Base-by-base conservation (phyloP, 2,329 filamentous ascomycete species). In the Ophiostoma pallidulum region DNA sequence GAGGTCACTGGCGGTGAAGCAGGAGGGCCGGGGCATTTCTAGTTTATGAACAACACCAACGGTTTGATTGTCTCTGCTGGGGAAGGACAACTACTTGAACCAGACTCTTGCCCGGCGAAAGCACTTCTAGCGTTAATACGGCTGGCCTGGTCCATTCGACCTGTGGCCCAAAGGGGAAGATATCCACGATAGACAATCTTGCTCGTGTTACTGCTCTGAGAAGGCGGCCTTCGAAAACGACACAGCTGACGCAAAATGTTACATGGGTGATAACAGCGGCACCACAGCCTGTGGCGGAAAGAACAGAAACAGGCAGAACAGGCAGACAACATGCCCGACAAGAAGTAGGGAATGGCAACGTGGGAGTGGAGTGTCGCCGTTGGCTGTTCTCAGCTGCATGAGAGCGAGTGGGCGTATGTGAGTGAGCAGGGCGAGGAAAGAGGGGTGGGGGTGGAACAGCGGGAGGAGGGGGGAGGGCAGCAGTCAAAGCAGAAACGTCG, bases 61-160 rank as follows among this genome's bases (percentile, higher is more conserved):
- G 43, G 43, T 22, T 28, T 39, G n/a, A 8, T 24, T 50, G 43
- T 50, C 33, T 46, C 38, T 38, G 22, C 16, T 45, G 44, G 43
- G 31, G 48, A 22, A 40, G 28, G 29, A 47, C 48, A 44, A 24
- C 32, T 7, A 20, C 32, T 12, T 38, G 33, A 12, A n/a, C n/a
- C 33, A 18, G 36, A 35, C 31, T n/a, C n/a, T n/a, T n/a, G n/a
- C n/a, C n/a, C n/a, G n/a, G n/a, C n/a, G n/a, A n/a, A n/a, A n/a
- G n/a, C n/a, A n/a, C n/a, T n/a, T n/a, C n/a, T n/a, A n/a, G n/a
- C 16, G 18, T 18, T 35, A 33, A 6, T 7, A 3, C 3, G 35
- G 45, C 29, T 28, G 35, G 36, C 41, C 22, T 18, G 18, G 14
- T n/a, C 13, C 18, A 13, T n/a, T 16, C 24, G 36, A 28, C 24